Base-by-base conservation (phyloP, 2,329 filamentous ascomycete genomes). In the Seiridium unicorne region DNA sequence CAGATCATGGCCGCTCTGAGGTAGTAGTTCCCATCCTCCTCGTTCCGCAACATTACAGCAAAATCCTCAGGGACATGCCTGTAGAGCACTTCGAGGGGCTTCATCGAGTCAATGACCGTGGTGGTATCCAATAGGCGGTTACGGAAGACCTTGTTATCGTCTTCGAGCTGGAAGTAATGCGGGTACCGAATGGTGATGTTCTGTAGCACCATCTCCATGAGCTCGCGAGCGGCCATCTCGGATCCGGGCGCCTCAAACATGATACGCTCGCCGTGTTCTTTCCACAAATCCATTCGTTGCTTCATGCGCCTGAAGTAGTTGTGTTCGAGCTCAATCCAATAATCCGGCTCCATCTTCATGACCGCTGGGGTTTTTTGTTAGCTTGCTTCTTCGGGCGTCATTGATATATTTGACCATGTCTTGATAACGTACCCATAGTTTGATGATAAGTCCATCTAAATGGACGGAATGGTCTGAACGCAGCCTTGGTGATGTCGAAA, bases 371-470 rank as follows among this genome's bases (percentile, higher is more conserved):
- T 3, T n/a, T 4, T 44, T 26, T 5, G 10, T 32, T 10, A 42
- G 26, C 36, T 8, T 60, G 4, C 8, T 38, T 38, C 9, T 5
- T 7, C 55, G 47, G 18, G 57, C 38, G 58, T 31, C 38, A 42
- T 40, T 46, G 8, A 13, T 10, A 10, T 11, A 53, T 3, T 31
- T 6, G 4, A n/a, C 40, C 40, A 5, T 18, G 26, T 3, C n/a
- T 3, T 32, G 3, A 18, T 40, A 9, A 81, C 88, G 67, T 83
- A 94, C 91, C 91, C 92, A 96, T 96, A 0, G 92, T 96, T 70
- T 96, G 92, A 70, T 95, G 91, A 70, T 96, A 96, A 0, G 82
- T 79, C 92, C 92, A 96, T 67, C 92, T 76, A 48, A 96, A 90
- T 0, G 92, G 92, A 46, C 92, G 82, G 70, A 93, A 96, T 0